These are phyloP conservation scores for Penicillium ucsense DNA, from an alignment of 495 filamentous ascomycete species.

Conservation along the genomic window DNA sequence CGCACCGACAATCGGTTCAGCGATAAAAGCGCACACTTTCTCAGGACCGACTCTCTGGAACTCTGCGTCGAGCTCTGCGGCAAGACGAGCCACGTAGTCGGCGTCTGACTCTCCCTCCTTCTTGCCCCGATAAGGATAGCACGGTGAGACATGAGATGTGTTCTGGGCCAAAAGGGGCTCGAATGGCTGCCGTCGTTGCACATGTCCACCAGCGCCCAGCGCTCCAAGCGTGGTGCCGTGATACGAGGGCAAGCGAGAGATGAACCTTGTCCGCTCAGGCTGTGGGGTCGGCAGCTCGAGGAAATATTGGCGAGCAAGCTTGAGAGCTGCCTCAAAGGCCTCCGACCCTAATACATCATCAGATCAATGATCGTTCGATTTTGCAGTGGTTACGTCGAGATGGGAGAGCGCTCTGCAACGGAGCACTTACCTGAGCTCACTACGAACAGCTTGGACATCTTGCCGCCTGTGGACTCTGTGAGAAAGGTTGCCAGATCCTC, in stretches of 20 bases:
- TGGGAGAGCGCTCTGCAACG: not conserved
- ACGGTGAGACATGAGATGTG: slow-evolving; percentile 57
- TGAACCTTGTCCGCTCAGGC: slow-evolving; percentile 46
- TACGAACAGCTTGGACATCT: slow-evolving; percentile 36
- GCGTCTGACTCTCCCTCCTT: slow-evolving; percentile 32
- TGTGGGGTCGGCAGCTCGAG: slow-evolving; percentile 42
- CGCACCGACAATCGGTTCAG: slow-evolving; percentile 59
- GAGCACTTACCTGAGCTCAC: slow-evolving; percentile 48
- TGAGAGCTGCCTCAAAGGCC: slow-evolving; percentile 60
- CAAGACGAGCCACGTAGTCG: slow-evolving; percentile 49
- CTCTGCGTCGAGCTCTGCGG: slow-evolving; percentile 61
- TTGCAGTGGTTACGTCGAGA: not conserved
- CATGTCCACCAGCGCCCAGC: slow-evolving; percentile 54
- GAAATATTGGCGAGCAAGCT: slow-evolving; percentile 54
- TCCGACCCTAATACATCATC: slow-evolving; percentile 45
- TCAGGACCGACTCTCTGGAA: slow-evolving; percentile 62
- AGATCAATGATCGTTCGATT: too few species aligned
- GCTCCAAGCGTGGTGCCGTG: slow-evolving; percentile 67
- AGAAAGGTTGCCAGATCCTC: slow-evolving; percentile 38
- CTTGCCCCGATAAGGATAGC: slow-evolving; percentile 55
- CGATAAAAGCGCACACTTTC: slow-evolving; percentile 67
- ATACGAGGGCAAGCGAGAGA: slow-evolving; percentile 60
- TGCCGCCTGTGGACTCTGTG: slow-evolving; percentile 36
- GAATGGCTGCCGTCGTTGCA: slow-evolving; percentile 52
- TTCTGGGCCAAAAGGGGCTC: slow-evolving; percentile 54